Percentiles rank a stretch among this genome's conserved stretches.
Conservation (phyloP, 2,329 filamentous ascomycete species). For the Neoarthrinium moseri region DNA sequence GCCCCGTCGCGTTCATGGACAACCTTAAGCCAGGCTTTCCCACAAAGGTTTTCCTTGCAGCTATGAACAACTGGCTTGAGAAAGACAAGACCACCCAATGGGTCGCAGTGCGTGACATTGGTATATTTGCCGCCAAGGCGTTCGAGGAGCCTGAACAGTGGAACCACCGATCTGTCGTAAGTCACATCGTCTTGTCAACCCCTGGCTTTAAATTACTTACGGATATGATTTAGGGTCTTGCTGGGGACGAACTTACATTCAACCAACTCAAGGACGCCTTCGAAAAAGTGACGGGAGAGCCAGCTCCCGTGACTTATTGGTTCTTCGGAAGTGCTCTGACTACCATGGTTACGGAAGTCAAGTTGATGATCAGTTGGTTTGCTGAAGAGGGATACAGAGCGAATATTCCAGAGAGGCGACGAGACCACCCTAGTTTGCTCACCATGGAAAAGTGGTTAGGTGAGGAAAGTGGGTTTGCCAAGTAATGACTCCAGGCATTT, state of each 20-base stretch:
- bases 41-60: constrained; percentile 34
- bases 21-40: constrained; percentile 37
- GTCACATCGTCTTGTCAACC: background rate
- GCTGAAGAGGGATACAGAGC: constrained; percentile 31
- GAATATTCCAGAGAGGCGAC: constrained; percentile 25
- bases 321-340: constrained; percentile 29
- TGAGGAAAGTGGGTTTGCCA: constrained; percentile 26
- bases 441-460: constrained; percentile 31
- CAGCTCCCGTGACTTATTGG: constrained; percentile 25
- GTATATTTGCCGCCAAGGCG: constrained; percentile 41
- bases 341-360: constrained; percentile 26
- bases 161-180: constrained; percentile 32
- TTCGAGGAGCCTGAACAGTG: constrained; percentile 37
- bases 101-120: constrained; percentile 42
- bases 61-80: constrained; percentile 28
- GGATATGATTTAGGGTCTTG: constrained; percentile 25
- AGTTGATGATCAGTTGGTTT: constrained; percentile 34
- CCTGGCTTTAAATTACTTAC: background rate
- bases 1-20: constrained; percentile 64
- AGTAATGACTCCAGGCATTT: background rate
- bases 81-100: constrained; percentile 35
- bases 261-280: constrained; percentile 26
- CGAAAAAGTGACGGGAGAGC: constrained; percentile 23
- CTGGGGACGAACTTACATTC: constrained; percentile 43
- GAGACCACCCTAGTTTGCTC: constrained; percentile 28